Evolutionary conservation across 2,329 filamentous ascomycete genomes (phyloP).

Genomic region (Stachybotrys chlorohalonatus): DNA sequence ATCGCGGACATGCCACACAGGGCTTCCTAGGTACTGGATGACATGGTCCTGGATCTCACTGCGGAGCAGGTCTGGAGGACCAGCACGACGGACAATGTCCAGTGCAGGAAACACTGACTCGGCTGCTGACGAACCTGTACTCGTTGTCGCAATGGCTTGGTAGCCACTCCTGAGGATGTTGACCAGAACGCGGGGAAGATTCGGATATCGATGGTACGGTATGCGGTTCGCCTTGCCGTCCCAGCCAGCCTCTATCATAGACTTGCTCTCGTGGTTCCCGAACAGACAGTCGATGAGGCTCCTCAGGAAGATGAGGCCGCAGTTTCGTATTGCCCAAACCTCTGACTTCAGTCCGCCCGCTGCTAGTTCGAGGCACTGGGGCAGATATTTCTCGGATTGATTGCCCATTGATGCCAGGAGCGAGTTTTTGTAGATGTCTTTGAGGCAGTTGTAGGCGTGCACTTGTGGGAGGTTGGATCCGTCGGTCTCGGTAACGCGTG

Average conservation of each 20-base stretch:
- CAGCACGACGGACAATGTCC: conserved; percentile 68
- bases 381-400: conserved; percentile 64
- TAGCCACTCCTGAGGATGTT: conserved; percentile 49
- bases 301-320: conserved; percentile 79
- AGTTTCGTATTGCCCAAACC: conserved; percentile 92
- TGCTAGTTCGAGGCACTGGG: conserved; percentile 68
- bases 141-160: conserved; percentile 29
- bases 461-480: conserved; percentile 74
- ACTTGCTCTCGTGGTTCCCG: conserved; percentile 65
- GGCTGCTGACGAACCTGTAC: conserved; percentile 30
- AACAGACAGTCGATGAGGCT: conserved; percentile 74
- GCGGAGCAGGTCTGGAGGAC: conserved; percentile 49
- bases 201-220: conserved; percentile 60
- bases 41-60: conserved; percentile 50
- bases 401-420: conserved; percentile 63
- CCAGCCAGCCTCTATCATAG: conserved; percentile 51
- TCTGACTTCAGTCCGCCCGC: conserved; percentile 70
- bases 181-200: conserved; percentile 54
- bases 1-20: conserved; percentile 73
- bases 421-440: conserved; percentile 83
- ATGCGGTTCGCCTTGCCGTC: conserved; percentile 56
- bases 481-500: conserved; percentile 46
- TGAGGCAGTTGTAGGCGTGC: conserved; percentile 87
- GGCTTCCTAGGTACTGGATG: conserved; percentile 53
- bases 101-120: conserved; percentile 76